These are phyloP conservation scores for Fusarium sacchari DNA, from an alignment of 2,329 filamentous ascomycete genomes.

Conservation along the genomic window DNA sequence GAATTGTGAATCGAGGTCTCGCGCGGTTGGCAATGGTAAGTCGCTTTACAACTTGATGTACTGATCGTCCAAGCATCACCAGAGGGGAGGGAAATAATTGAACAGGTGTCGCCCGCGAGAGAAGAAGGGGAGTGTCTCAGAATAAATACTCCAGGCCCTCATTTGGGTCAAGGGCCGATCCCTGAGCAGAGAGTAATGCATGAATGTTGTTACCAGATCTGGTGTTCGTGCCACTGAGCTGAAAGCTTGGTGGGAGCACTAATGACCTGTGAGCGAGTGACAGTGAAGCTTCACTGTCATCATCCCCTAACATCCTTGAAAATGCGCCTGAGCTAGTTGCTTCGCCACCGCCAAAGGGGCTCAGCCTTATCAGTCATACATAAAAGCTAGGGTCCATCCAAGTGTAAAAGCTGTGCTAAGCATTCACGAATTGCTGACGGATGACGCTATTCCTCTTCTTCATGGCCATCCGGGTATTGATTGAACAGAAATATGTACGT, in stretches of 20 bases:
- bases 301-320: neutral
- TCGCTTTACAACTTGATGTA: neutral
- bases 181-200: neutral
- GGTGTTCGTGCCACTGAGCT: neutral
- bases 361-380: neutral
- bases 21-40: neutral
- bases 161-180: neutral
- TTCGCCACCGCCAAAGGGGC: neutral
- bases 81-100: too few relatives aligned
- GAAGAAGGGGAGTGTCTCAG: neutral
- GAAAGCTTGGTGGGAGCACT: neutral
- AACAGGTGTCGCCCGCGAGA: neutral
- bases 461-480: fast-evolving
- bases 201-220: neutral
- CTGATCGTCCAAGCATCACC: neutral
- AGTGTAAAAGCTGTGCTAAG: neutral
- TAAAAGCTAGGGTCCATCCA: neutral
- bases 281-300: neutral
- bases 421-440: neutral
- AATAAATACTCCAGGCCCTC: neutral
- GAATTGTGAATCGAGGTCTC: neutral
- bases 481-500: neutral
- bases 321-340: neutral
- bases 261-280: neutral
- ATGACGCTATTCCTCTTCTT: neutral